A percentile compares a stretch with the other conserved stretches of the same genome.
Evolutionary conservation across 1,139 yeast species (phyloP).

Genomic region (Saccharomyces hybrid): DNA sequence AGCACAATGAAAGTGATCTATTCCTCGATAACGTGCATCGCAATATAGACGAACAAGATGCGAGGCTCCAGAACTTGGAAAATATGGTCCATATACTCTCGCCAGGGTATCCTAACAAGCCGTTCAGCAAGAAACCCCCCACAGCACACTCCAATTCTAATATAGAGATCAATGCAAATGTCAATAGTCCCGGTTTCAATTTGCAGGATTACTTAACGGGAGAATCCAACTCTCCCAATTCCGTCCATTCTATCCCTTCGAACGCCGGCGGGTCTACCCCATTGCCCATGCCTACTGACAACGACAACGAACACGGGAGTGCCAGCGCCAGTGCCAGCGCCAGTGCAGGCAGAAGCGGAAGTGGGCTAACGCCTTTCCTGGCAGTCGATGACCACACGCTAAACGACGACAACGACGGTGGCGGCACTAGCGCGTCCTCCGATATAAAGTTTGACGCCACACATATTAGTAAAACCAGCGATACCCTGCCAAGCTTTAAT

Average conservation of each 20-base stretch:
- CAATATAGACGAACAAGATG: slow-evolving; percentile 30
- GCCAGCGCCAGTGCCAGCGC: neutral
- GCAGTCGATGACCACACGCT: neutral
- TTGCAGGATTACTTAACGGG: slow-evolving; percentile 12
- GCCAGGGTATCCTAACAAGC: slow-evolving; percentile 6
- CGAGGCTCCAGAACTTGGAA: slow-evolving; percentile 27
- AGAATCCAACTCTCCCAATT: slow-evolving; percentile 2
- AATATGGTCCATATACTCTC: slow-evolving; percentile 19
- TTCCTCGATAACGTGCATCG: slow-evolving; percentile 17
- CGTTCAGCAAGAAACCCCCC: neutral
- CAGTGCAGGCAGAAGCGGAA: slow-evolving; percentile 7
- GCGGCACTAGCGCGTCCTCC: neutral
- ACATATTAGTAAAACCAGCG: neutral
- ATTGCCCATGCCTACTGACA: neutral
- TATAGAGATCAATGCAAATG: neutral
- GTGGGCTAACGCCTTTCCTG: slow-evolving; percentile 2
- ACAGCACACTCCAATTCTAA: neutral
- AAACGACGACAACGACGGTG: neutral
- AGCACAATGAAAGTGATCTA: slow-evolving; percentile 9
- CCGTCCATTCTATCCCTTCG: neutral
- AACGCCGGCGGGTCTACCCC: neutral
- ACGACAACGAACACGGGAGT: neutral
- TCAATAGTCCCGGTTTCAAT: slow-evolving; percentile 8
- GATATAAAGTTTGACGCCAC: neutral
- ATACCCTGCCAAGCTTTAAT: neutral